phyloP scores from a whole-genome alignment of 352 stramenopile species.

The Thraustochytrium sp. region DNA sequence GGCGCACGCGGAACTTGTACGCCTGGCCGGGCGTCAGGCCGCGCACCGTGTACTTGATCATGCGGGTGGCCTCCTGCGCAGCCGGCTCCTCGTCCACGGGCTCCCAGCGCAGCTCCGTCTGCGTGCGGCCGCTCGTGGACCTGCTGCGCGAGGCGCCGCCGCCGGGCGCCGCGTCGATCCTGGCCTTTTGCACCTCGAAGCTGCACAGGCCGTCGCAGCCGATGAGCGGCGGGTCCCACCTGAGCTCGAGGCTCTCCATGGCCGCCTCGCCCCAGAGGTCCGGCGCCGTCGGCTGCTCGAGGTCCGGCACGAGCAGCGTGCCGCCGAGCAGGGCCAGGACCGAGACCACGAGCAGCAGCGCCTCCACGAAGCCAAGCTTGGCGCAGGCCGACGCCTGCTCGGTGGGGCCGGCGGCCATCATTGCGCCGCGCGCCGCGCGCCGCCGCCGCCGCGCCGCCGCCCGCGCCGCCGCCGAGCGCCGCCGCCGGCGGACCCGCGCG shows the following conservation, averaged over 20 bases:
- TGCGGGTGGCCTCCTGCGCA: neutral
- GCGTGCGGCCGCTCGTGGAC: too few relatives aligned
- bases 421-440: too few relatives aligned
- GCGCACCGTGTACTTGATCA: neutral
- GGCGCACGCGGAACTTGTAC: slow-evolving; percentile 17
- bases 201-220: neutral
- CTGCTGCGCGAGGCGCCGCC: neutral
- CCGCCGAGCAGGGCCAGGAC: neutral
- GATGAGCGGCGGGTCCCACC: neutral
- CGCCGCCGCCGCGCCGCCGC: too few relatives aligned
- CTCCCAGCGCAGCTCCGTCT: neutral
- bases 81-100: neutral
- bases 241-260: neutral
- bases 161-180: too few relatives aligned
- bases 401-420: neutral
- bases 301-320: neutral
- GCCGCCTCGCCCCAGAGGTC: neutral
- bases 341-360: neutral
- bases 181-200: neutral
- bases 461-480: too few relatives aligned
- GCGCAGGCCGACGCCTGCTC: neutral
- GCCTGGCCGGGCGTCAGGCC: neutral
- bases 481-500: too few relatives aligned
- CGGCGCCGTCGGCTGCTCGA: neutral
- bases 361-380: neutral